phyloP scores from a whole-genome alignment of 768 basidiomycete species.

The Pleurotus citrinopileatus region DNA sequence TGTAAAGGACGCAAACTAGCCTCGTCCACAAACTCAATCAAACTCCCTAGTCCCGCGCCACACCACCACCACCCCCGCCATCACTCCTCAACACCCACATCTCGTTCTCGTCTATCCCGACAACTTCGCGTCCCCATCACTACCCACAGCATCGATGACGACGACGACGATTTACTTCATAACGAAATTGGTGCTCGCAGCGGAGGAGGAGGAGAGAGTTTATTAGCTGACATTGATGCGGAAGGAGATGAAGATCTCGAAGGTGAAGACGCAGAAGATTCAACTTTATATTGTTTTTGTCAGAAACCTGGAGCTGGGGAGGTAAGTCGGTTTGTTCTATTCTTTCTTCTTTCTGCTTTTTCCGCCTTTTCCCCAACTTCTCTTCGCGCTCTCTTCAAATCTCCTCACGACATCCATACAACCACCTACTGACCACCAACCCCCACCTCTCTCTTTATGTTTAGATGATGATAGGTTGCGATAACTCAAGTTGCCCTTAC shows the following conservation, averaged over 20 bases:
- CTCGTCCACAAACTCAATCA: constrained; percentile 30
- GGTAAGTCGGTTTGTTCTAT: constrained; percentile 22
- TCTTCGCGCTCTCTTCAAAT: neutral
- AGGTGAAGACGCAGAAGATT: constrained; percentile 27
- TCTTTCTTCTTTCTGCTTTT: neutral
- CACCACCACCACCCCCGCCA: constrained; percentile 13
- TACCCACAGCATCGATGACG: neutral
- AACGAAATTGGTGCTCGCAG: neutral
- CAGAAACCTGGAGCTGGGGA: constrained; percentile 39
- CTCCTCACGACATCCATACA: no score
- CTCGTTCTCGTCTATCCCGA: constrained; percentile 34
- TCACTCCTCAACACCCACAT: constrained; percentile 19
- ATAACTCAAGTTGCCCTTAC: constrained; percentile 45
- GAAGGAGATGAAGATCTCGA: constrained; percentile 19
- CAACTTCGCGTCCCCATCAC: constrained; percentile 22
- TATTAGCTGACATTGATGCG: constrained; percentile 12
- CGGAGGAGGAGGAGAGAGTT: neutral
- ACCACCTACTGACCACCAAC: no score
- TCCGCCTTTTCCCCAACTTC: neutral
- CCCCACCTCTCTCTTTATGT: neutral
- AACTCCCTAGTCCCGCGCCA: constrained; percentile 30
- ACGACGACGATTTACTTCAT: neutral
- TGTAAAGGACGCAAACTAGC: constrained; percentile 31
- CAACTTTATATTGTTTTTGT: constrained; percentile 41
- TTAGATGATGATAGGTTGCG: constrained; percentile 49